Evolutionary conservation across 371 early-diverging fungal species (phyloP).

Genomic region (Batkoa obscura): DNA sequence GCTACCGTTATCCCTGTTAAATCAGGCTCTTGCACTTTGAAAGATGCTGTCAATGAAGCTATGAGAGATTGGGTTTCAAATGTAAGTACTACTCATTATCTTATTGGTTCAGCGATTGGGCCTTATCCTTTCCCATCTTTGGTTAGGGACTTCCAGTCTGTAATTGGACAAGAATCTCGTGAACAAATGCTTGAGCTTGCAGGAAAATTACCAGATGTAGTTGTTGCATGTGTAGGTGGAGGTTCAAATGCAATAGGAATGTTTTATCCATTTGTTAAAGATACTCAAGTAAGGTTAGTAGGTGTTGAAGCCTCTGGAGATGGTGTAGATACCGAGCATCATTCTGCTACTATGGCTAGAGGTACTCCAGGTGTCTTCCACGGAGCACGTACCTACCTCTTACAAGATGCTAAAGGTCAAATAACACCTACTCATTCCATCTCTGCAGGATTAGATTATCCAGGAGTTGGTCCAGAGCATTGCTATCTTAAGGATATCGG

Average conservation of each 20-base stretch:
- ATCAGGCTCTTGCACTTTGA: conserved; percentile 65
- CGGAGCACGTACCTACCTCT: conserved; percentile 81
- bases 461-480: conserved; percentile 95
- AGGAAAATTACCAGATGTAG: conserved; percentile 73
- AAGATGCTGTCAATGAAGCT: conserved; percentile 96
- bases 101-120: conserved; percentile 93
- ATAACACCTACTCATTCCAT: conserved; percentile 89
- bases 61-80: conserved; percentile 98
- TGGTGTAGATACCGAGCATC: conserved; percentile 61
- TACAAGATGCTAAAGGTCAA: conserved; percentile 87
- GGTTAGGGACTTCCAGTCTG: conserved; percentile 91
- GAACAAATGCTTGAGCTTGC: conserved; percentile 60
- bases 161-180: conserved; percentile 72
- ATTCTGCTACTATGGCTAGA: conserved; percentile 73
- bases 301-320: conserved; percentile 92
- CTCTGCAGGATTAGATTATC: conserved; percentile 91
- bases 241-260: conserved; percentile 93
- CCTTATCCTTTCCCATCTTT: conserved; percentile 88
- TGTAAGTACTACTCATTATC: conserved; percentile 78
- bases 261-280: conserved; percentile 85
- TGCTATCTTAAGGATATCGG: conserved; percentile 73
- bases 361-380: conserved; percentile 91
- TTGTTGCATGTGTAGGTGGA: conserved; percentile 92
- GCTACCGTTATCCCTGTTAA: conserved; percentile 77
- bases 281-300: conserved; percentile 56